A percentile compares a stretch with the other conserved stretches of the same genome.
Evolutionary conservation across 805 yeast genomes (phyloP).

Genomic region (Candida lessepsii): DNA sequence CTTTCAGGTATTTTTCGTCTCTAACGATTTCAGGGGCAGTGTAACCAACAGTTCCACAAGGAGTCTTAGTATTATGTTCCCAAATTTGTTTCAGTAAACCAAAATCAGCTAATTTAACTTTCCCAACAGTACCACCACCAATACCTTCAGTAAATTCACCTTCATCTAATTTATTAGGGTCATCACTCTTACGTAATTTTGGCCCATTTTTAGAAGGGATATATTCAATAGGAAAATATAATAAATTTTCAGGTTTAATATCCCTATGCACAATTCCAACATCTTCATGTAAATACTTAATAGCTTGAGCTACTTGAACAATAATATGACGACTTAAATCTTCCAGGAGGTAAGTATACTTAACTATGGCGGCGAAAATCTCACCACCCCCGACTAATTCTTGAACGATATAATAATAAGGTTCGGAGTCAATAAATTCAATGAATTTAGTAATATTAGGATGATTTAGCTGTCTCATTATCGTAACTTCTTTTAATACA

Average conservation of each 20-base stretch:
- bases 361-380: constrained; percentile 64
- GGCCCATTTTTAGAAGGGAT: constrained; percentile 39
- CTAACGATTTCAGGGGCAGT: constrained; percentile 98
- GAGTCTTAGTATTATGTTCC: constrained; percentile 89
- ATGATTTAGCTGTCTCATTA: constrained; percentile 65
- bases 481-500: constrained; percentile 76
- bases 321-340: constrained; percentile 64
- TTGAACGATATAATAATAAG: constrained; percentile 65
- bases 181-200: constrained; percentile 62
- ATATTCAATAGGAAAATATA: constrained; percentile 59
- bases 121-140: constrained; percentile 93
- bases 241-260: constrained; percentile 75
- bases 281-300: constrained; percentile 67
- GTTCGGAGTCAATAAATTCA: constrained; percentile 62
- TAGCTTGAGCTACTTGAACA: constrained; percentile 60
- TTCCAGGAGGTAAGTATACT: constrained; percentile 64
- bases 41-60: constrained; percentile 98
- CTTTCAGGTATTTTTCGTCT: constrained; percentile 87
- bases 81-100: constrained; percentile 90
- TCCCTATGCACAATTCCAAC: constrained; percentile 83
- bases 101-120: constrained; percentile 90
- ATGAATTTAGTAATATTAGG: constrained; percentile 64
- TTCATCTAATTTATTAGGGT: constrained; percentile 76
- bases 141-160: constrained; percentile 76
- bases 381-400: constrained; percentile 81